These are phyloP conservation scores for Puccinia polysora DNA, from an alignment of 1,284 basidiomycete species.

Conservation along the genomic window DNA sequence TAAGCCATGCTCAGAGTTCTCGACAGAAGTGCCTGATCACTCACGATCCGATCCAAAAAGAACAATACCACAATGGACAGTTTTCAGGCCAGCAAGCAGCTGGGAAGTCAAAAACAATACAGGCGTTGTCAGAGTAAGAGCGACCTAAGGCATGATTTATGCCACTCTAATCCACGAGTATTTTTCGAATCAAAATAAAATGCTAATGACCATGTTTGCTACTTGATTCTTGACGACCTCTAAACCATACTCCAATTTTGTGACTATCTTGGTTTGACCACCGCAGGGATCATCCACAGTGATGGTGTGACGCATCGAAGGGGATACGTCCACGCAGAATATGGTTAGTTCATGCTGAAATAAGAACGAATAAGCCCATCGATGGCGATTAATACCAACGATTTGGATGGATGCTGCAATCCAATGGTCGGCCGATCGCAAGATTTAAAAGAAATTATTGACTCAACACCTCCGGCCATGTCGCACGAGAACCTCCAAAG, in stretches of 20 bases:
- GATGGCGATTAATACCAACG: no score
- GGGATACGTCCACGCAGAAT: constrained; percentile 29
- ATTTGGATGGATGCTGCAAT: no score
- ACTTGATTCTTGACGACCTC: constrained; percentile 32
- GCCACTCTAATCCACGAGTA: no score
- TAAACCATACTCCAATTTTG: constrained; percentile 29
- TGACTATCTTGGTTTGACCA: not conserved
- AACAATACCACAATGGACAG: constrained; percentile 41
- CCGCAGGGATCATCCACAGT: not conserved
- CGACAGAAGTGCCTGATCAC: not conserved
- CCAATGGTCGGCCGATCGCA: no score
- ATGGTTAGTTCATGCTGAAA: constrained; percentile 39
- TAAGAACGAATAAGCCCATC: no score
- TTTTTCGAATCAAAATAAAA: no score
- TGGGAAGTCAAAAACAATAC: not conserved
- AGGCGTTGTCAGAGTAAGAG: not conserved
- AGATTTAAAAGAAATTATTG: no score
- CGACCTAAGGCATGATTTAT: no score
- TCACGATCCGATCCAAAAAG: constrained; percentile 33
- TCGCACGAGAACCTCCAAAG: no score
- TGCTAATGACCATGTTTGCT: constrained; percentile 15
- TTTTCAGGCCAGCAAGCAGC: constrained; percentile 38
- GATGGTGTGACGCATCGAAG: constrained; percentile 9
- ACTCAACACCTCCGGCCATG: no score
- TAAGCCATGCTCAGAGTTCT: not conserved